A percentile compares a stretch with the other conserved stretches of the same genome.
Evolutionary conservation across 2,329 filamentous ascomycete genomes (phyloP).

Genomic region (Colletotrichum graminicola): DNA sequence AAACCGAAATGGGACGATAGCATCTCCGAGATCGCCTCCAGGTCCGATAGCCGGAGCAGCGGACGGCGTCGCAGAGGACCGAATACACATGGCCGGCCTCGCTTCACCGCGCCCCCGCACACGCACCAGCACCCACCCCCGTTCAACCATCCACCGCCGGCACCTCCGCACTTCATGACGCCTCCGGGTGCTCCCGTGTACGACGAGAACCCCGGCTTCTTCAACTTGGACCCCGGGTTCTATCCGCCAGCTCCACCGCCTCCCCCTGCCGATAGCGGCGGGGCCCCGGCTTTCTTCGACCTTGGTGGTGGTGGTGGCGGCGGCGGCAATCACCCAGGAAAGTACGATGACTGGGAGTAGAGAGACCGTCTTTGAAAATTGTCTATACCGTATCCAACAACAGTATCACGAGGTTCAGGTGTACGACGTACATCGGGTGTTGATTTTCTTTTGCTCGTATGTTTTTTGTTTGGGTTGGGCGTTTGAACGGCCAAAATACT

Average conservation of each 20-base stretch:
- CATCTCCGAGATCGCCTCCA: slow-evolving; percentile 34
- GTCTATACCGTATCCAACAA: background rate
- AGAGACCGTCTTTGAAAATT: background rate
- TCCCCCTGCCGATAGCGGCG: slow-evolving; percentile 20
- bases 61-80: slow-evolving; percentile 21
- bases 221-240: slow-evolving; percentile 3
- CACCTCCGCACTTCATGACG: slow-evolving; percentile 23
- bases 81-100: slow-evolving; percentile 6
- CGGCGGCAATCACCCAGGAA: slow-evolving; percentile 10
- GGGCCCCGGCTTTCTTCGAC: slow-evolving; percentile 37
- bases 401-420: background rate
- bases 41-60: slow-evolving; percentile 27
- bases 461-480: background rate
- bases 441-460: background rate
- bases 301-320: slow-evolving; percentile 36
- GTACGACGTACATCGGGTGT: slow-evolving; percentile 3
- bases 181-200: slow-evolving; percentile 1
- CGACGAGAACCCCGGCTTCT: slow-evolving; percentile 18
- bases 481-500: slow-evolving; percentile 3
- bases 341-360: slow-evolving; percentile 37
- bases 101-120: slow-evolving; percentile 19
- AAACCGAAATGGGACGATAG: slow-evolving; percentile 39
- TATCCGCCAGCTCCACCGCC: background rate
- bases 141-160: slow-evolving; percentile 22
- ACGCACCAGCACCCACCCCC: slow-evolving; percentile 14